A percentile compares a stretch with the other conserved stretches of the same genome.
Conservation (phyloP, 2,329 filamentous ascomycete species). For the Fusarium anguioides region DNA sequence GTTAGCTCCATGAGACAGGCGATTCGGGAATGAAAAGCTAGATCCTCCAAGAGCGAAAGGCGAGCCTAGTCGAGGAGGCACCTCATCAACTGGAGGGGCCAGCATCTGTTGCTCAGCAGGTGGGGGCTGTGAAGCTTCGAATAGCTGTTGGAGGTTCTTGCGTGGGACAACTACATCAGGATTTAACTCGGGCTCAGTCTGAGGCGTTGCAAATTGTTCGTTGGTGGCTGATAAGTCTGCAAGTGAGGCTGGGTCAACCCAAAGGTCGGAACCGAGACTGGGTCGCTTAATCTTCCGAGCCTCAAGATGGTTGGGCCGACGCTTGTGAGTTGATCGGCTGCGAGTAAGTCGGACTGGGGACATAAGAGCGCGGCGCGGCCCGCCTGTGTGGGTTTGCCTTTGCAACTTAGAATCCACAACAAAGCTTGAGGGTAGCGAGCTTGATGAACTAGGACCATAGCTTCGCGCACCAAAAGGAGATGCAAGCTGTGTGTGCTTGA, state of each 20-base stretch:
- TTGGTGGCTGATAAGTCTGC: constrained; percentile 38
- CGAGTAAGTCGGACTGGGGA: constrained; percentile 64
- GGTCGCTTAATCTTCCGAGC: constrained; percentile 63
- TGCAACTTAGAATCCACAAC: constrained; percentile 48
- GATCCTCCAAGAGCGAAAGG: constrained; percentile 64
- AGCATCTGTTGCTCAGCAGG: constrained; percentile 28
- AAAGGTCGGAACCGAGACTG: constrained; percentile 66
- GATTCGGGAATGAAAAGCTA: constrained; percentile 71
- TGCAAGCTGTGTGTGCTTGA: constrained; percentile 55
- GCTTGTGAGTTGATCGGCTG: constrained; percentile 67
- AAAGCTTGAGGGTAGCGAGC: constrained; percentile 56
- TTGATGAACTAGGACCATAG: constrained; percentile 71
- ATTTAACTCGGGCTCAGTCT: constrained; percentile 25
- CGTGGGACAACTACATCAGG: constrained; percentile 55
- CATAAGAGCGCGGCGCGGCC: constrained; percentile 61
- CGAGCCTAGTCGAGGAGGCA: constrained; percentile 66
- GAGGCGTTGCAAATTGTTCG: constrained; percentile 51
- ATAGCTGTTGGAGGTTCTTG: constrained; percentile 56
- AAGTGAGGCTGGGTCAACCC: constrained; percentile 57
- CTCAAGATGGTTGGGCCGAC: constrained; percentile 63
- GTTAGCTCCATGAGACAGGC: constrained; percentile 60
- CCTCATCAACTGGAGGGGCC: constrained; percentile 48
- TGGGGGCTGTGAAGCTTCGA: constrained; percentile 48
- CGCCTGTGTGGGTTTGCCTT: constrained; percentile 61
- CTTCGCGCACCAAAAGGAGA: constrained; percentile 69